Evolutionary conservation across 805 yeast species (phyloP), one percentile per base, ranked within the genome.

Genomic region (Jamesozyma piceae): DNA sequence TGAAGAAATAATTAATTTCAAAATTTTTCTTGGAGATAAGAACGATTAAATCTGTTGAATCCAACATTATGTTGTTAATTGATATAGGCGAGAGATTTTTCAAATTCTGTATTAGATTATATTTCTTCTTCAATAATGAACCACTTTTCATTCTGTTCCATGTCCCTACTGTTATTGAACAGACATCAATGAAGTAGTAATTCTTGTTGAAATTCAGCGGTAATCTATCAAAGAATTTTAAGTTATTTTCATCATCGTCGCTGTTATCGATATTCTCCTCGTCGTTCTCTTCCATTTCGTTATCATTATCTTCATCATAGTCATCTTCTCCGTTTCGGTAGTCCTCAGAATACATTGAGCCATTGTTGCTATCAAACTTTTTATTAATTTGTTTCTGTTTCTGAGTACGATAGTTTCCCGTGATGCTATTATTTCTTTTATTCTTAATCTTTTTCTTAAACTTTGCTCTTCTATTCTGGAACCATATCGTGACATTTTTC

Each of bases 401-500:
- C 31, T 28, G 31, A 28, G 6, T 28, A 13, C n/a, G n/a, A n/a
- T n/a, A n/a, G n/a, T n/a, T n/a, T n/a, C n/a, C n/a, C n/a, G n/a
- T n/a, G n/a, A 13, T 28, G 11, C 31, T 11, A 28, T 5, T 15
- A 28, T 13, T 28, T 28, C 31, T 28, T 28, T 28, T 28, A 13
- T 28, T 28, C 22, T n/a, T n/a, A n/a, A n/a, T 35, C 22, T 45
- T 43, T 61, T 82, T 82, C 54, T 88, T 71, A 35, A 78, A 71
- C 58, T 83, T 84, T 18, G 92, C 92, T 48, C 97, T 67, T 52
- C 89, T 68, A 58, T 87, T 87, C 61, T 88, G 97, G 55, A 86
- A 88, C 96, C 96, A 88, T 35, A 88, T 88, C 43, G 95, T 72
- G 2, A 88, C 95, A 13, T 89, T 85, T 48, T 92, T 74, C 53